Evolutionary conservation across 352 stramenopile genomes (phyloP).

Genomic region (Globisporangium acanthophoron): DNA sequence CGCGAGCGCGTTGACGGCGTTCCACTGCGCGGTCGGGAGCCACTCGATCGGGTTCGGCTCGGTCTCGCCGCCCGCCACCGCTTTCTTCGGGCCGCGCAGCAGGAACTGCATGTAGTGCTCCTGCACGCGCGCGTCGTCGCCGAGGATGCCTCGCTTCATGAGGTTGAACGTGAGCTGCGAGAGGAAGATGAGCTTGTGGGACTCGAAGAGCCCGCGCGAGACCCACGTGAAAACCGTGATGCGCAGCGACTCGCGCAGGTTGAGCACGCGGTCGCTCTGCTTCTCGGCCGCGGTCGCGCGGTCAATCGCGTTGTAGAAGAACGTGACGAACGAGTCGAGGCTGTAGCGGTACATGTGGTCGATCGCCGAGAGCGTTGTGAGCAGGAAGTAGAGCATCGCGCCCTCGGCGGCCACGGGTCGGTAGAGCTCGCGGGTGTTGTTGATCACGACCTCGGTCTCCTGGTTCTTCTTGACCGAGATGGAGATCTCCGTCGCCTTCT

Average conservation of each 20-base stretch:
- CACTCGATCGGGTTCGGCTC: slow-evolving; percentile 85
- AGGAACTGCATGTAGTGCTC: slow-evolving; percentile 97
- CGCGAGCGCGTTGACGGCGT: slow-evolving; percentile 85
- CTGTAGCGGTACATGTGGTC: slow-evolving; percentile 99
- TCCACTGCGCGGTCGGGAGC: slow-evolving; percentile 92
- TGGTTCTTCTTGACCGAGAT: slow-evolving; percentile 93
- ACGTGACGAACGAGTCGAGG: slow-evolving; percentile 95
- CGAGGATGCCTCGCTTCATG: slow-evolving; percentile 94
- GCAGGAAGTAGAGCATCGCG: slow-evolving; percentile 97
- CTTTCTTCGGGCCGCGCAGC: slow-evolving; percentile 85
- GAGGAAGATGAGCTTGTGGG: slow-evolving; percentile 97
- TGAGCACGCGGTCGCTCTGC: slow-evolving; percentile 88
- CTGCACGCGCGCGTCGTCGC: slow-evolving; percentile 90
- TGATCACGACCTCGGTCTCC: slow-evolving; percentile 94
- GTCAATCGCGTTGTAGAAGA: slow-evolving; percentile 96
- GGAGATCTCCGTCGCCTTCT: slow-evolving; percentile 94
- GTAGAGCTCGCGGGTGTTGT: slow-evolving; percentile 93
- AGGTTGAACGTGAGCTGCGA: slow-evolving; percentile 97
- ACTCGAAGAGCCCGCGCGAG: slow-evolving; percentile 92
- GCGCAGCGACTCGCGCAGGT: slow-evolving; percentile 91
- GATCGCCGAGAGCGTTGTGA: slow-evolving; percentile 94
- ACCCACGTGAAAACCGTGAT: slow-evolving; percentile 98
- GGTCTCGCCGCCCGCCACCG: slow-evolving; percentile 28
- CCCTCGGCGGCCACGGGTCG: slow-evolving; percentile 91
- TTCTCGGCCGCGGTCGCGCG: slow-evolving; percentile 84